Percentiles rank a stretch among this genome's conserved stretches.
phyloP scores from a whole-genome alignment of 768 basidiomycete species.

The Tulasnella sp. region DNA sequence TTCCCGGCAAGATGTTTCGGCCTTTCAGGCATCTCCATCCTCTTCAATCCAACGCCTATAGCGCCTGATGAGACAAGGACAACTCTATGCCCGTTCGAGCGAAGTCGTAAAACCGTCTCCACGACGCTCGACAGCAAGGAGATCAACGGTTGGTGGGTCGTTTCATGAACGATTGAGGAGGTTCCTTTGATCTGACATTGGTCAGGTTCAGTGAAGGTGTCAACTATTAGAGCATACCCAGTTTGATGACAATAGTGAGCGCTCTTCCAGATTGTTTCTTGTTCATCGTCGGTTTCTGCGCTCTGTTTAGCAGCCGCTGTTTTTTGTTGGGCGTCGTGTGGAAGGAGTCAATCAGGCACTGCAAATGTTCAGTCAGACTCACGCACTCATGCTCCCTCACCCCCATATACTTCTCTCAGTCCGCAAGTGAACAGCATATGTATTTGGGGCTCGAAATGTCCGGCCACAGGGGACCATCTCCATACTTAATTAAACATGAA shows the following conservation, averaged over 20 bases:
- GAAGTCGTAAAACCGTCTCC: constrained; percentile 75
- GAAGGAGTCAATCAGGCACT: no score
- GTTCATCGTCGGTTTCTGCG: no score
- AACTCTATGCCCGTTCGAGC: constrained; percentile 78
- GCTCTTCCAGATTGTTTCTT: not conserved
- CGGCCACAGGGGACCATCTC: no score
- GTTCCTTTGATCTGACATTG: constrained; percentile 47
- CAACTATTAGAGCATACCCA: constrained; percentile 40
- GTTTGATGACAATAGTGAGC: constrained; percentile 73
- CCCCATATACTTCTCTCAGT: no score
- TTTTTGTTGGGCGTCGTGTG: no score
- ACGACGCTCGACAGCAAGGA: constrained; percentile 86
- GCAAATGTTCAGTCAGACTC: no score
- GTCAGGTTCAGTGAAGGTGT: not conserved
- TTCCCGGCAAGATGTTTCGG: constrained; percentile 84
- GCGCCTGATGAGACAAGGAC: constrained; percentile 95
- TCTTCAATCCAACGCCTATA: constrained; percentile 88
- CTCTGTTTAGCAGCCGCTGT: no score
- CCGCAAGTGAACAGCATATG: no score
- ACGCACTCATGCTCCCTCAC: no score
- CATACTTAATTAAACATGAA: no score
- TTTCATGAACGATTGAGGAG: constrained; percentile 93
- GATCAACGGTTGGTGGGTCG: constrained; percentile 82
- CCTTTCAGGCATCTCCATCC: constrained; percentile 72
- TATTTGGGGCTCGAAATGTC: no score